Conservation (phyloP, 2,329 filamentous ascomycete genomes). For the Neopestalotiopsis sp. region DNA sequence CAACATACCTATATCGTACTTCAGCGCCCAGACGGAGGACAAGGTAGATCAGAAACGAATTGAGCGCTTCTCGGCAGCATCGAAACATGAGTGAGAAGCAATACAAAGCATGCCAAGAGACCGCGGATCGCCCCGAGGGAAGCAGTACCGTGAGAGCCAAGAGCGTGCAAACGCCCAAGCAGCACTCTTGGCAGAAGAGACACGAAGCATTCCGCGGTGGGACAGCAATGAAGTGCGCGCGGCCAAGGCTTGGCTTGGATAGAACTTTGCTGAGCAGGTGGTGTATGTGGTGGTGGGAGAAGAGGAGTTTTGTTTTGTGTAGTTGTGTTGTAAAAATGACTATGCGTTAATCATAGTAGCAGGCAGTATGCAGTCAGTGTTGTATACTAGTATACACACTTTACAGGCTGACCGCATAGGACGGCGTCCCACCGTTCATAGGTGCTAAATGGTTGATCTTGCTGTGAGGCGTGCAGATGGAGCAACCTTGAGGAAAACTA, state of each 20-base stretch:
- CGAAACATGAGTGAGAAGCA: background rate
- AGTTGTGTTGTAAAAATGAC: background rate
- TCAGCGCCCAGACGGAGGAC: background rate
- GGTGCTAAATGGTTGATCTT: background rate
- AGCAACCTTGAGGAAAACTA: background rate
- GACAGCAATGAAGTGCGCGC: background rate
- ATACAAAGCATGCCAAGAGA: conserved; percentile 9
- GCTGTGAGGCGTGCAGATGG: conserved; percentile 3
- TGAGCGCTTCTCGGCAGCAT: background rate
- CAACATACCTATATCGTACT: background rate
- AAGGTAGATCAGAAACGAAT: background rate
- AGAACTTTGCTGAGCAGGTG: background rate
- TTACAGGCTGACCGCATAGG: background rate
- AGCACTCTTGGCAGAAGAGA: conserved; percentile 2
- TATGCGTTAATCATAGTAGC: background rate
- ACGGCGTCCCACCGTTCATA: background rate
- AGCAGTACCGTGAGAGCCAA: conserved; percentile 3
- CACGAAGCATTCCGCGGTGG: background rate
- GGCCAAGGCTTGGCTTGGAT: background rate
- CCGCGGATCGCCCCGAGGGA: conserved; percentile 10
- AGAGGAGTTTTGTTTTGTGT: background rate
- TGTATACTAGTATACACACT: conserved; percentile 2
- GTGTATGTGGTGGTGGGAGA: background rate
- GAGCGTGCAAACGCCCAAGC: background rate
- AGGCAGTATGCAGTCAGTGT: no score